Evolutionary conservation across 1,139 yeast species (phyloP).

Genomic region (Taphrina communis): DNA sequence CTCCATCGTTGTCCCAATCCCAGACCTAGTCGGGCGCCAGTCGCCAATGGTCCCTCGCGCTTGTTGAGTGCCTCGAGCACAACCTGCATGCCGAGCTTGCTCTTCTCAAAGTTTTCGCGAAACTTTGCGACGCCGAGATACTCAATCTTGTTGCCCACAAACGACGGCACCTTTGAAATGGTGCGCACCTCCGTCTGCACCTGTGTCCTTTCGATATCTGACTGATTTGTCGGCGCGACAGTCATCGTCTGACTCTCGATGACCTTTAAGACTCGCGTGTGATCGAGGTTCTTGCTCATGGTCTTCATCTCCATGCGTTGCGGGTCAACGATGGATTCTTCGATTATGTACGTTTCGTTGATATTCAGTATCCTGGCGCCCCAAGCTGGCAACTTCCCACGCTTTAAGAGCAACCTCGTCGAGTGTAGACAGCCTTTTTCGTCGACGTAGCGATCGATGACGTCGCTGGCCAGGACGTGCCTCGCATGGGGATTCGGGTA

Average conservation of each 20-base stretch:
- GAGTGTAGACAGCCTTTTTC: constrained; percentile 69
- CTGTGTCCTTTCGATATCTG: constrained; percentile 56
- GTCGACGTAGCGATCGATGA: constrained; percentile 67
- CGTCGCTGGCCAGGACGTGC: constrained; percentile 88
- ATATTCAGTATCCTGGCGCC: constrained; percentile 67
- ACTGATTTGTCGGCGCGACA: constrained; percentile 52
- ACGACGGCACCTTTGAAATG: constrained; percentile 19
- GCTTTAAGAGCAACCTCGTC: constrained; percentile 75
- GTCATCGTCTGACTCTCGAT: constrained; percentile 69
- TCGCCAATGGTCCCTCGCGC: constrained; percentile 49
- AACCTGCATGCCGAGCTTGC: constrained; percentile 74
- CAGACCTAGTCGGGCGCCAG: constrained; percentile 33
- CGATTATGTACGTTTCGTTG: constrained; percentile 68
- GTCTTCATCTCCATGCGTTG: constrained; percentile 62
- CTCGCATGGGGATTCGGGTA: constrained; percentile 89
- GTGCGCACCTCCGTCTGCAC: constrained; percentile 29
- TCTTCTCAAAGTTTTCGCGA: constrained; percentile 67
- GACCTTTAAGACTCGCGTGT: constrained; percentile 74
- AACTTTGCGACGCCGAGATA: constrained; percentile 78
- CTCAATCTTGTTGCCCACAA: constrained; percentile 59
- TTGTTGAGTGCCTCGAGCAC: constrained; percentile 70
- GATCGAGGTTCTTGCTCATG: constrained; percentile 85
- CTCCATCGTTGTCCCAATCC: constrained; percentile 39
- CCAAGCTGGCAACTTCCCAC: constrained; percentile 82
- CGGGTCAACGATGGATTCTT: constrained; percentile 78